A percentile compares a stretch with the other conserved stretches of the same genome.
Conservation (phyloP, 306 rosid species). For the Quercus robur region DNA sequence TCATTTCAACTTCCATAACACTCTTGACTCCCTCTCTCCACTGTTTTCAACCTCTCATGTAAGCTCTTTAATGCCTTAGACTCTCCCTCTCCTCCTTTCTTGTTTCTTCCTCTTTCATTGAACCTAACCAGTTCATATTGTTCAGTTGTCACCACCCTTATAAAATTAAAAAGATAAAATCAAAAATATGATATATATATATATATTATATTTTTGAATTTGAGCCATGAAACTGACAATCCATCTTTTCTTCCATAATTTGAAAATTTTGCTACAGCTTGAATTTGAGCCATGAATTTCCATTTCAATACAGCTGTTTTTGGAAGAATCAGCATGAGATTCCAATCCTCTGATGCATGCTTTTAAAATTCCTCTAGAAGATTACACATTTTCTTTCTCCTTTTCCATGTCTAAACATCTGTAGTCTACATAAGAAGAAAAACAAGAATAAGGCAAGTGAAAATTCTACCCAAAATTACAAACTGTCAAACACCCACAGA, state of each 20-base stretch:
- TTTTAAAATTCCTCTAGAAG: conserved; percentile 87
- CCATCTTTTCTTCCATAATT: conserved; percentile 35
- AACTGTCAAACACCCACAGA: not conserved
- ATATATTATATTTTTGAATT: too few species aligned
- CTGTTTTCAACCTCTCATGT: too few species aligned
- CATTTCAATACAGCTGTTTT: conserved; percentile 16
- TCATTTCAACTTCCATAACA: too few species aligned
- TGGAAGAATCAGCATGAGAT: conserved; percentile 13
- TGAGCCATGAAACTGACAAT: not conserved
- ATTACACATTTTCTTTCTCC: conserved; percentile 45
- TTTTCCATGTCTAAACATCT: conserved; percentile 52
- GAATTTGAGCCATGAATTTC: conserved; percentile 25
- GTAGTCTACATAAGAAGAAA: conserved; percentile 47
- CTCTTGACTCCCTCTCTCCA: too few species aligned
- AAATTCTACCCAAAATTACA: not conserved
- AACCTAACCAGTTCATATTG: too few species aligned
- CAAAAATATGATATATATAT: too few species aligned
- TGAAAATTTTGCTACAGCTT: conserved; percentile 44
- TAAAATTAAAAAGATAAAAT: too few species aligned
- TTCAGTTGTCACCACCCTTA: too few species aligned
- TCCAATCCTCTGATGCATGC: conserved; percentile 32
- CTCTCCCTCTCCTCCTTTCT: too few species aligned
- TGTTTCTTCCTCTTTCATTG: too few species aligned
- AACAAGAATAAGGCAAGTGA: not conserved
- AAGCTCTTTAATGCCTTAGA: too few species aligned